phyloP scores from a whole-genome alignment of 768 basidiomycete genomes.

The Cyclocybe aegerita region DNA sequence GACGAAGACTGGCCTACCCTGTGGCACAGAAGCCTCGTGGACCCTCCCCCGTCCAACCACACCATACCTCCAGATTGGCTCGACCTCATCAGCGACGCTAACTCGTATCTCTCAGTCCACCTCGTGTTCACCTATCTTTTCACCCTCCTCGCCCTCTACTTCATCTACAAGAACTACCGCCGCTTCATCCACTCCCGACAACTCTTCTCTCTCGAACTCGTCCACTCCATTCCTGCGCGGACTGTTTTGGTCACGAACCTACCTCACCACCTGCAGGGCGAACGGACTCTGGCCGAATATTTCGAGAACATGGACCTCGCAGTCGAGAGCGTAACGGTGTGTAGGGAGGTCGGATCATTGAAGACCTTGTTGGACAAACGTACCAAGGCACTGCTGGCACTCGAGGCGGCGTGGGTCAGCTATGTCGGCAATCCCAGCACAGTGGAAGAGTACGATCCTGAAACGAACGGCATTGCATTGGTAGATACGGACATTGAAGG shows the following conservation, averaged over 20 bases:
- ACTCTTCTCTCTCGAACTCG: conserved; percentile 90
- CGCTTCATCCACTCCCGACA: conserved; percentile 90
- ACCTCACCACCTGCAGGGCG: conserved; percentile 82
- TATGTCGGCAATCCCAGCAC: conserved; percentile 95
- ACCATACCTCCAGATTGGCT: conserved; percentile 61
- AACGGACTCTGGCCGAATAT: conserved; percentile 86
- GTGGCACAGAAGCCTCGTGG: conserved; percentile 15
- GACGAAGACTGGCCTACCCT: conserved; percentile 46
- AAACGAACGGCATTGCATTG: conserved; percentile 44
- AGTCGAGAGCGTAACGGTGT: conserved; percentile 92
- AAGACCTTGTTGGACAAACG: conserved; percentile 73
- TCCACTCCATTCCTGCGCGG: conserved; percentile 91
- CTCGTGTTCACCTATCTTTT: conserved; percentile 94
- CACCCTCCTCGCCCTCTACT: conserved; percentile 81
- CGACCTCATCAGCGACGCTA: conserved; percentile 87
- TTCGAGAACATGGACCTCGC: conserved; percentile 86
- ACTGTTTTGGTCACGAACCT: conserved; percentile 88
- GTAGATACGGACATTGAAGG: conserved; percentile 56
- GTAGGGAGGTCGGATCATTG: conserved; percentile 76
- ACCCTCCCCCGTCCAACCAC: conserved; percentile 29
- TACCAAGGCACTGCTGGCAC: conserved; percentile 72
- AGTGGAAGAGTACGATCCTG: conserved; percentile 79
- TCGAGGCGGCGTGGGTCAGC: conserved; percentile 85
- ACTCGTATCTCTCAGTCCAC: conserved; percentile 86
- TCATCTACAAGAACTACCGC: conserved; percentile 86